Evolutionary conservation across 352 stramenopile genomes (phyloP).

Genomic region (Thalassiosira ordinaria): DNA sequence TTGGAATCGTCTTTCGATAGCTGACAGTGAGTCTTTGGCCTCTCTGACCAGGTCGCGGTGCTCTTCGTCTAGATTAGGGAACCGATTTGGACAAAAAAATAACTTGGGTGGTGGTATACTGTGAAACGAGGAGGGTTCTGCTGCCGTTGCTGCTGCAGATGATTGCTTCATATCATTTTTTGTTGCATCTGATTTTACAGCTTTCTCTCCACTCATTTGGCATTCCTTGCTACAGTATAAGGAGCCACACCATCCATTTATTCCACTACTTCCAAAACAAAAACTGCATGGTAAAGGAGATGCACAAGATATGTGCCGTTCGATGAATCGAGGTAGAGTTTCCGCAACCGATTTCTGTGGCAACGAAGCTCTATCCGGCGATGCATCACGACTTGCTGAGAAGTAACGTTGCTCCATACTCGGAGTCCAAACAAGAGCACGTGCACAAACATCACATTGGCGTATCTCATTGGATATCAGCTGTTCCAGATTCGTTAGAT

Average conservation of each 20-base stretch:
- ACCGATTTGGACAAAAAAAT: constrained; percentile 57
- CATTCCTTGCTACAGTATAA: constrained; percentile 49
- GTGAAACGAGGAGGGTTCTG: neutral
- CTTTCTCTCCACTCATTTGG: constrained; percentile 27
- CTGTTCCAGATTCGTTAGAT: constrained; percentile 24
- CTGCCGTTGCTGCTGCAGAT: neutral
- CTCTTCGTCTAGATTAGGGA: constrained; percentile 5
- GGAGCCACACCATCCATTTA: constrained; percentile 37
- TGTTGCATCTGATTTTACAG: neutral
- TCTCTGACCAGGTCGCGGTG: constrained; percentile 15
- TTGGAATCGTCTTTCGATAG: constrained; percentile 30
- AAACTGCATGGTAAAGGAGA: constrained; percentile 42
- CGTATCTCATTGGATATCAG: constrained; percentile 45
- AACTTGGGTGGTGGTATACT: constrained; percentile 32
- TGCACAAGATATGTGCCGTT: constrained; percentile 17
- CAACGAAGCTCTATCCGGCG: neutral
- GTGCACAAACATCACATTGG: constrained; percentile 50
- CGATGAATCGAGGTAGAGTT: constrained; percentile 42
- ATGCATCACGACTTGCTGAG: neutral
- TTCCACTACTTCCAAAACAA: constrained; percentile 14
- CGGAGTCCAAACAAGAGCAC: constrained; percentile 32
- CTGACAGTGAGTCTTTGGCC: constrained; percentile 9
- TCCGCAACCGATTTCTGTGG: constrained; percentile 24
- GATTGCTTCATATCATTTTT: neutral
- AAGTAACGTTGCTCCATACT: constrained; percentile 21